Conservation (phyloP, 495 filamentous ascomycete genomes). For the Podospora pseudocomata region DNA sequence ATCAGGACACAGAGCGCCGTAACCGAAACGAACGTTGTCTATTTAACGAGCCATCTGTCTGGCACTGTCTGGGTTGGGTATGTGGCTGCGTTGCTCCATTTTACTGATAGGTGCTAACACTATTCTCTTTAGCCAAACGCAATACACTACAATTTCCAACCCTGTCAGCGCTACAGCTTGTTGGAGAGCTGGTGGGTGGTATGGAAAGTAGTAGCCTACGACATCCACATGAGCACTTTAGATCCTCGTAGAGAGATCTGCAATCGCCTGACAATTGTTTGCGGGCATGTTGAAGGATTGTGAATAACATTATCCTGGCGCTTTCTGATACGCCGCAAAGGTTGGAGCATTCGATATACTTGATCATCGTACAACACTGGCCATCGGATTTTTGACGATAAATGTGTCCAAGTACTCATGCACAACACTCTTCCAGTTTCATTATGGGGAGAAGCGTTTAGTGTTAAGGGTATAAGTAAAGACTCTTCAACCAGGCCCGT, state of each 20-base stretch:
- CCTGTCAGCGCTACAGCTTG: slow-evolving; percentile 38
- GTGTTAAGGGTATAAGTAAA: no score
- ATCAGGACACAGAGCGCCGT: slow-evolving; percentile 26
- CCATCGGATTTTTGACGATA: no score
- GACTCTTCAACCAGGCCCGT: neutral
- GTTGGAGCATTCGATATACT: no score
- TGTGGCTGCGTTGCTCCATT: slow-evolving; percentile 1
- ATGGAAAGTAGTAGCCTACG: slow-evolving; percentile 16
- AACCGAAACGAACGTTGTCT: slow-evolving; percentile 39
- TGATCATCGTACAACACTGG: no score
- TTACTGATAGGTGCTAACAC: neutral
- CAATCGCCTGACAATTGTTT: neutral
- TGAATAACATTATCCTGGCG: no score
- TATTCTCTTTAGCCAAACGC: slow-evolving; percentile 27
- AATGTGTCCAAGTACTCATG: no score
- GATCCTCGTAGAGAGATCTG: neutral
- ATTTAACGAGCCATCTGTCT: slow-evolving; percentile 36
- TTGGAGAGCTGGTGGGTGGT: slow-evolving; percentile 39
- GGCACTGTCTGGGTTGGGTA: slow-evolving; percentile 43
- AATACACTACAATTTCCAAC: slow-evolving; percentile 36
- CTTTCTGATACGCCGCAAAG: no score
- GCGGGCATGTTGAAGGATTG: neutral
- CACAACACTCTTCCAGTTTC: no score
- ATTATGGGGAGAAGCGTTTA: no score
- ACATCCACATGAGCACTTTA: neutral